Evolutionary conservation across 352 stramenopile species (phyloP).

Genomic region (Thraustochytrium sp.): DNA sequence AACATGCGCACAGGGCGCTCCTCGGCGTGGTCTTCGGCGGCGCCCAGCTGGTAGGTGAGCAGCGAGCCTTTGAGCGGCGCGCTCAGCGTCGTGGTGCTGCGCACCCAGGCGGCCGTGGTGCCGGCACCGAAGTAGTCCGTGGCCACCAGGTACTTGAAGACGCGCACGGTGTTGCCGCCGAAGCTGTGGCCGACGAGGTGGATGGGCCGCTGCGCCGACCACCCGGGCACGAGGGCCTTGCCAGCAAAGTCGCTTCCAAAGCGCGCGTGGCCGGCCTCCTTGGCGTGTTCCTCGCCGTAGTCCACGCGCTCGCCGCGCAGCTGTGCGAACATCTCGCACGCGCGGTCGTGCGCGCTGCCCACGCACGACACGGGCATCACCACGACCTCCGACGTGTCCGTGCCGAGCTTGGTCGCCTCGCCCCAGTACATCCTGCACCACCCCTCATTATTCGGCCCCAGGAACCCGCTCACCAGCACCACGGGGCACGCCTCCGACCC

Average conservation of each 20-base stretch:
- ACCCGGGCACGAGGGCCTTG: conserved; percentile 37
- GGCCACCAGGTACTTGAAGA: conserved; percentile 11
- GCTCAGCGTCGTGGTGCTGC: conserved; percentile 33
- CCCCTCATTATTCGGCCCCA: conserved; percentile 11
- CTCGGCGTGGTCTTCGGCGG: neutral
- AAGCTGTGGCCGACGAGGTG: conserved; percentile 52
- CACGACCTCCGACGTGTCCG: neutral
- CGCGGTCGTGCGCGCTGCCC: conserved; percentile 47
- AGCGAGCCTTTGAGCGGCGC: conserved; percentile 43
- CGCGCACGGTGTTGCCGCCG: conserved; percentile 47
- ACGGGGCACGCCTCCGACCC: too few species aligned
- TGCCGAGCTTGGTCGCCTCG: neutral
- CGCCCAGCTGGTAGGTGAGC: conserved; percentile 37
- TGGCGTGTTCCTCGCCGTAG: conserved; percentile 45
- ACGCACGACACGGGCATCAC: conserved; percentile 41
- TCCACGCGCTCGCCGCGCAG: conserved; percentile 45
- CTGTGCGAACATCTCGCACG: conserved; percentile 51
- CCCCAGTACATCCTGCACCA: conserved; percentile 39
- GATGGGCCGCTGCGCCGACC: conserved; percentile 44
- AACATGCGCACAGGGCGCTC: neutral
- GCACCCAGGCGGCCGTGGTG: conserved; percentile 1
- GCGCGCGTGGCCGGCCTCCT: conserved; percentile 23
- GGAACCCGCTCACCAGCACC: conserved; percentile 38
- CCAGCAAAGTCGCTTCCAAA: conserved; percentile 45
- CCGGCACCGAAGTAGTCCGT: conserved; percentile 38